Evolutionary conservation across 441 rosid genomes (phyloP), one percentile per base, ranked within the genome.

Genomic region (Populus tomentosa): DNA sequence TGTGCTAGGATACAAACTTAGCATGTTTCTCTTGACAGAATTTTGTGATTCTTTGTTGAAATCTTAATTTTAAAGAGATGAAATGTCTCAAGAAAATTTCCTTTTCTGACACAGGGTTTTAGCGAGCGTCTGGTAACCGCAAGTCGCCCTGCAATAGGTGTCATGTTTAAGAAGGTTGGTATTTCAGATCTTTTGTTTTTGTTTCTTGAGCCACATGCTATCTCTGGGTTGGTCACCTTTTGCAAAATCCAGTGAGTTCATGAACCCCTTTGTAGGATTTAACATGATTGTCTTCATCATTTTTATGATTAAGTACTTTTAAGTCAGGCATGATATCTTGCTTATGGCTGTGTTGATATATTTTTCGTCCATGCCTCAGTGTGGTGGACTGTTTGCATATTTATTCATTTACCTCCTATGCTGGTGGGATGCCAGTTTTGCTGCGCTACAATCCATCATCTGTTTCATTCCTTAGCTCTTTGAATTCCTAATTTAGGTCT

Each of bases 161-260:
- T 84, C 79, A 93, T 95, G 98, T 95, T 95, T 84, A 95, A 95
- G 89, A 89, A 87, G 99, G 99, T 95, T 75, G 74, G 88, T 83
- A 73, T 62, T 72, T 32, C 30, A 71, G 50, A 63, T 75, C 21
- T 63, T 33, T 61, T 20, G 1, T 36, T 67, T 30, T 53, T 28
- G 5, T 70, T 8, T n/a, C 13, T 53, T 78, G 72, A 5, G 53
- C 24, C 6, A 10, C 69, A 35, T 71, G 50, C 53, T 46, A 50
- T 26, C 40, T 62, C 4, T 10, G 20, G 70, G 30, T 24, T 6
- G 6, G 8, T 40, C 2, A 46, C 24, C 14, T 33, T 35, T n/a
- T 67, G 50, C 38, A 69, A 28, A 28, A 59, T 1, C 11, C 23
- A 56, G 23, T 2, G 38, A 18, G 73, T 56, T 56, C 1, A 16